Base-by-base conservation (phyloP, 306 rosid genomes). In the Trifolium pratense region DNA sequence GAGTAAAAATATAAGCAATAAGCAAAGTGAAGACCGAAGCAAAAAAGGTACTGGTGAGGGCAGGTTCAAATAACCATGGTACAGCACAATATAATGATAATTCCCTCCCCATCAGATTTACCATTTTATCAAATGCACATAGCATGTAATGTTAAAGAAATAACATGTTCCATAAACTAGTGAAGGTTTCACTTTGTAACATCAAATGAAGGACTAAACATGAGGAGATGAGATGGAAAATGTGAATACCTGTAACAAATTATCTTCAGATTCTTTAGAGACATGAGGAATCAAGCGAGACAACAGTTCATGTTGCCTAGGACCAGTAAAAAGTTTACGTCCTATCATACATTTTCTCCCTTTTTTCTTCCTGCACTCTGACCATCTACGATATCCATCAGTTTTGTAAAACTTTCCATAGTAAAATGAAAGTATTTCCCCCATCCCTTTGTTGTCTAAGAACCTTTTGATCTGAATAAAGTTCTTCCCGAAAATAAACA, bases 371-470 rank as follows among this genome's bases (percentile, higher is more conserved):
- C 72, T 80, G 74, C 85, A 81, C 14, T 59, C 82, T 18, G 96
- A 85, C 97, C 96, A 89, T 82, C 90, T 89, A 63, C 74, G 43
- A 74, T 86, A 78, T 68, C 74, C 87, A 68, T 76, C 84, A 51
- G 93, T 83, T 65, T 86, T 80, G 75, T 91, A 87, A 86, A 91
- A 91, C 67, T 66, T 82, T 60, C 96, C 96, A 75, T 91, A 89
- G 82, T 91, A 91, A 78, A 89, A 87, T 25, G 93, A 85, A 34
- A 84, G 79, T 74, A 91, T 83, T 37, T 85, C 87, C 34, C 96
- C 90, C 85, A 80, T 82, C 64, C 25, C 76, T 84, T 83, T 89
- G 82, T 65, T 81, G 63, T 18, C 29, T 20, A 52, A 18, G 29
- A 52, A 52, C 1, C 25, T 20, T 52, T 52, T 52, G 4, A 52